Evolutionary conservation across 73 alveolate genomes (phyloP), one percentile per base, ranked within the genome.

Genomic region (Paramecium primaurelia): DNA sequence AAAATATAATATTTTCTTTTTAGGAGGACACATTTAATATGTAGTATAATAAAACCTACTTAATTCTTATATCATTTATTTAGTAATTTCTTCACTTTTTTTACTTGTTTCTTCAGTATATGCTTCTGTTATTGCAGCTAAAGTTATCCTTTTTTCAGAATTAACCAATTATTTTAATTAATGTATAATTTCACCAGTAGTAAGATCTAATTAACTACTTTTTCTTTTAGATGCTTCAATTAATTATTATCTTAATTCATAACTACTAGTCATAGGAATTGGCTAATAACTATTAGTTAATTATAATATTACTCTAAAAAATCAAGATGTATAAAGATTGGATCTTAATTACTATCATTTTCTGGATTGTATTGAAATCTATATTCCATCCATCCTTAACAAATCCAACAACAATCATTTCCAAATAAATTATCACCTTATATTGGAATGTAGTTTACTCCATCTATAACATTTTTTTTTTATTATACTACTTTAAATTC

Each of bases 1-100:
- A 32, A 89, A 89, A 40, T 45, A 89, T n/a, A 42, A n/a, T 22
- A 89, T 71, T 73, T 83, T 71, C 58, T 83, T 71, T 22, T 71
- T 37, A 8, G 94, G 94, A 25, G 94, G 94, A 71, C 94, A 89
- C 94, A 89, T 89, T 71, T 80, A 25, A 80, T 44, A 42, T 9
- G 91, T 80, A 12, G 91, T 80, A 47, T 80, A 80, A 20, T 80
- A 80, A 26, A 80, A 80, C 58, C 49, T 80, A 26, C 51, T 26
- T 9, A 80, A 47, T 20, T 80, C 91, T 45, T 44, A 10, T 26
- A 80, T 26, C 58, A 80, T 44, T 47, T 80, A 28, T 80, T 45
- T 32, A 12, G 87, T 37, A 16, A 73, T 37, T 37, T 34, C 36
- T 40, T 73, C 87, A 36, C 58, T 73, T 28, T 73, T 80, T 30